Percentiles rank a stretch among this genome's conserved stretches.
phyloP scores from a whole-genome alignment of 139 green algal genomes.

The Eudorina sp. region DNA sequence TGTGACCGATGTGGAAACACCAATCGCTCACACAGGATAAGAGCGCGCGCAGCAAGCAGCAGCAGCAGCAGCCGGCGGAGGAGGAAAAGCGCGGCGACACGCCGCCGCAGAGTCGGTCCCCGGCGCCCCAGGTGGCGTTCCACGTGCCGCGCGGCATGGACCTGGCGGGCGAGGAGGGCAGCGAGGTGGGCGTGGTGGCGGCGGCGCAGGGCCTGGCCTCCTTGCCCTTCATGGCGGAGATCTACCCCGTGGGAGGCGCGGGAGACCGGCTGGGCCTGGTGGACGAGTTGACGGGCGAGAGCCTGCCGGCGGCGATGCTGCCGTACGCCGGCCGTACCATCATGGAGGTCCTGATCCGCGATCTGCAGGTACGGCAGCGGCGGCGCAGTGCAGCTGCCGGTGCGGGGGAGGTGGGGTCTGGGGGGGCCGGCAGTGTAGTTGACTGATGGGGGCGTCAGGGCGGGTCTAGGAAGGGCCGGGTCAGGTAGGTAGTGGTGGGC shows the following conservation, averaged over 20 bases:
- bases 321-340: slow-evolving; percentile 94
- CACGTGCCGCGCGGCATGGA: slow-evolving; percentile 80
- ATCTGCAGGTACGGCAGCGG: slow-evolving; percentile 89
- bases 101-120: not conserved
- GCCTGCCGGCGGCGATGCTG: slow-evolving; percentile 94
- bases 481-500: too few species aligned
- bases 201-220: slow-evolving; percentile 73
- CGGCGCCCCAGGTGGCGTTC: slow-evolving; percentile 41
- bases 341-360: slow-evolving; percentile 91
- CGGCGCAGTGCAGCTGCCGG: too few species aligned
- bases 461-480: too few species aligned
- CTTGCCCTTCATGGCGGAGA: slow-evolving; percentile 91
- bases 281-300: slow-evolving; percentile 89
- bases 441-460: too few species aligned
- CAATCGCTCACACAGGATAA: slow-evolving; percentile 17
- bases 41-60: not conserved
- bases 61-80: slow-evolving; percentile 17
- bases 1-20: too few species aligned
- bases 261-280: slow-evolving; percentile 93
- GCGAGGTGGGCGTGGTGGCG: slow-evolving; percentile 57
- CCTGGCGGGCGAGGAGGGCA: slow-evolving; percentile 68
- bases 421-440: too few species aligned
- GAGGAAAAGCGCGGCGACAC: not conserved
- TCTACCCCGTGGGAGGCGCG: slow-evolving; percentile 96
- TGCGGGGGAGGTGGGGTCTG: too few species aligned